Evolutionary conservation across 306 rosid genomes (phyloP), one percentile per base, ranked within the genome.

Genomic region (Castanea mollissima): DNA sequence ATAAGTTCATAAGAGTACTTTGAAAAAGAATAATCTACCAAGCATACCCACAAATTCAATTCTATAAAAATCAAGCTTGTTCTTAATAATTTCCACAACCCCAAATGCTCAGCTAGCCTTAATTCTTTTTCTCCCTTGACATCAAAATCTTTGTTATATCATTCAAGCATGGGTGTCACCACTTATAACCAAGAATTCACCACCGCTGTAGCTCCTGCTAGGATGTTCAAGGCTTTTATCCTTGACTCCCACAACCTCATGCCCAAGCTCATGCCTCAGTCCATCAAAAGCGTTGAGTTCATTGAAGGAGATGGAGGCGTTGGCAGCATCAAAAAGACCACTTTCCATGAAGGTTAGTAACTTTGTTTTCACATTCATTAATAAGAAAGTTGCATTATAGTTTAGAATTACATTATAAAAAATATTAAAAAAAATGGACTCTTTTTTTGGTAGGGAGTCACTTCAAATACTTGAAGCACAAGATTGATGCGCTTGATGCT

Each of bases 171-270:
- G 87, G 78, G 69, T 41, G 69, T 79, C 52, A 62, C 76, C 38
- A 62, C 31, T 35, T 35, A 62, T 20, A 77, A 21, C 55, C 74
- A 73, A 16, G 88, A 85, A 21, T 81, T 81, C 55, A 52, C 78
- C 1, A 81, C 85, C 55, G 68, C 68, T 29, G 80, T 81, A 11
- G 72, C 82, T 1, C 72, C 81, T 13, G 21, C 78, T 20, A 69
- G 78, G 56, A 16, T 85, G 83, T 81, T 85, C 80, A 78, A 78
- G 72, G 88, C 88, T 18, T 56, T 85, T 55, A 71, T 81, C 84
- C 44, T 74, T 2, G 83, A 85, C 52, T 71, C 83, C 23, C 80
- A 78, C 69, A 78, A 69, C 74, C 83, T 81, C 64, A 57, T 85
- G 54, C 88, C 82, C 51, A 85, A 78, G 64, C 78, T 81, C 56